These are phyloP conservation scores for Exidia glandulosa DNA, from an alignment of 768 basidiomycete species.

Conservation along the genomic window DNA sequence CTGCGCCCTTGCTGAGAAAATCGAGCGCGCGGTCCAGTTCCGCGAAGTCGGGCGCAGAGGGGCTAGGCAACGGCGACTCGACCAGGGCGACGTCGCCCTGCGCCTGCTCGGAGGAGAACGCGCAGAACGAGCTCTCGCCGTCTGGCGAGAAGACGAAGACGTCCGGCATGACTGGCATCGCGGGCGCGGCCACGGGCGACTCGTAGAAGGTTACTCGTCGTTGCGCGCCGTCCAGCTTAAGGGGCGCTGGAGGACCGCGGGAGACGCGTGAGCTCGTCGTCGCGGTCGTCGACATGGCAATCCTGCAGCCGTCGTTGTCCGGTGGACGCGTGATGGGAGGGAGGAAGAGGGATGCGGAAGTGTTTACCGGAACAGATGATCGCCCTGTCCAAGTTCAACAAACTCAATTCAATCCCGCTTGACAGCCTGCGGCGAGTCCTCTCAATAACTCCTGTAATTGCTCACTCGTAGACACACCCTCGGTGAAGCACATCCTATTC, in stretches of 20 bases:
- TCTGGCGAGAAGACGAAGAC: slow-evolving; percentile 28
- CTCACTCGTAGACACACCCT: too few species aligned
- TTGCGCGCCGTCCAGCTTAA: background rate
- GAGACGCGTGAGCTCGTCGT: background rate
- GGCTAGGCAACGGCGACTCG: background rate
- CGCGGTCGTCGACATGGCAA: background rate
- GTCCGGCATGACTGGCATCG: slow-evolving; percentile 17
- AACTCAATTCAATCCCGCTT: too few species aligned
- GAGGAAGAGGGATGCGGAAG: too few species aligned
- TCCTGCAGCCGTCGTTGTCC: too few species aligned
- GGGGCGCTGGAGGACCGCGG: background rate
- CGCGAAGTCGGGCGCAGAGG: background rate
- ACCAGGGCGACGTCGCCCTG: background rate
- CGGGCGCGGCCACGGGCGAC: slow-evolving; percentile 10
- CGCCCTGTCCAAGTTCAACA: too few species aligned
- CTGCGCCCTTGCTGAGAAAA: background rate
- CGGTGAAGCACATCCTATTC: too few species aligned
- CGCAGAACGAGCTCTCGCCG: slow-evolving; percentile 15
- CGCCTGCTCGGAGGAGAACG: background rate
- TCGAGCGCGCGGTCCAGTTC: background rate
- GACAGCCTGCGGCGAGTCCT: too few species aligned
- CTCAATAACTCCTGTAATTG: too few species aligned
- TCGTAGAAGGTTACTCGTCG: background rate
- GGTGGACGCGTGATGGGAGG: too few species aligned
- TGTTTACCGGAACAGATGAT: too few species aligned